Conservation (phyloP, 176 grass and related monocot species). For the Carex kokanica region DNA sequence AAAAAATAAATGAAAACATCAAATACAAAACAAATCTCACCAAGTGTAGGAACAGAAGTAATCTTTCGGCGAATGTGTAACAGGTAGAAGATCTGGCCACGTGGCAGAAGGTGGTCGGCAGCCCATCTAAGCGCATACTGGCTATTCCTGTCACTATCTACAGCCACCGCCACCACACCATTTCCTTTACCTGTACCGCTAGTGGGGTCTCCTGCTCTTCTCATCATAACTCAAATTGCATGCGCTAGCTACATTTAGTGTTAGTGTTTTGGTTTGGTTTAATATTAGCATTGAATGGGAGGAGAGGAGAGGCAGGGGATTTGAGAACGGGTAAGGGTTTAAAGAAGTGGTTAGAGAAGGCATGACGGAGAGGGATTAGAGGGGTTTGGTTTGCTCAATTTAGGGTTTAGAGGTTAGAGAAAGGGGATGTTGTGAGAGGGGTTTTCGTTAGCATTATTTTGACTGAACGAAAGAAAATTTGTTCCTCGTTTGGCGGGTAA, state of each 20-base stretch:
- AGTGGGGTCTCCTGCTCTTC: neutral
- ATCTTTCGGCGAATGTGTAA: constrained; percentile 71
- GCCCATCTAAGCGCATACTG: constrained; percentile 86
- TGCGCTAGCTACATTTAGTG: neutral
- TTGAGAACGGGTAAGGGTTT: constrained; percentile 9
- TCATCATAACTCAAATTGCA: constrained; percentile 30
- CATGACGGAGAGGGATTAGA: constrained; percentile 37
- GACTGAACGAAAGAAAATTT: neutral
- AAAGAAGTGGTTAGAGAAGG: constrained; percentile 18
- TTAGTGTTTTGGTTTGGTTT: neutral
- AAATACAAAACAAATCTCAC: constrained; percentile 11
- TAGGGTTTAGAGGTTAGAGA: constrained; percentile 34
- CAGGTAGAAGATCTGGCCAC: constrained; percentile 49
- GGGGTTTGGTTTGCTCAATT: constrained; percentile 13
- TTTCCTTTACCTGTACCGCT: neutral
- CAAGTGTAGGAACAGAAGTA: constrained; percentile 20
- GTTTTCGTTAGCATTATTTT: neutral
- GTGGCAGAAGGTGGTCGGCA: constrained; percentile 53
- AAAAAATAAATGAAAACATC: neutral
- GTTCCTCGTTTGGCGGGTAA: constrained; percentile 4
- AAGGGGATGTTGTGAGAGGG: neutral
- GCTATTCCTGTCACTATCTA: constrained; percentile 65
- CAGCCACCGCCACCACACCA: constrained; percentile 46
- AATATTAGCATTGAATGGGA: neutral
- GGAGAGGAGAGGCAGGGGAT: constrained; percentile 22